Base-by-base conservation (phyloP, 768 basidiomycete species). In the Candolleomyces aberdarensis region DNA sequence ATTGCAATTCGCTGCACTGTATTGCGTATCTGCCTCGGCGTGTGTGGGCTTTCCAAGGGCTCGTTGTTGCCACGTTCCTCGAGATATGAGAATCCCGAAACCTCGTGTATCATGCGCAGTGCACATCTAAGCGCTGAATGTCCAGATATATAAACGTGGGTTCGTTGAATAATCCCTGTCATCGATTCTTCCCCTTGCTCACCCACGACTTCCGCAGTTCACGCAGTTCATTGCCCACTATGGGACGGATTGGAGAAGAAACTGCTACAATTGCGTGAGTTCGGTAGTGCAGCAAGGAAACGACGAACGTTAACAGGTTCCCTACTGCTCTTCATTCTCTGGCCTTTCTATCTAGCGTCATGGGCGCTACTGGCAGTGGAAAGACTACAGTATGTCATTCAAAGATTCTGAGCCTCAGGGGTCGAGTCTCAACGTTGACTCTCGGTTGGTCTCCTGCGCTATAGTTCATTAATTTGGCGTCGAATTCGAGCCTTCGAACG, bases 381-480 rank as follows among this genome's bases (percentile, higher is more conserved):
- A 78, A 78, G 65, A 72, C 75, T 13, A 72, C 75, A 3, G 26
- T 26, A 26, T 26, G 26, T 26, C 26, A 3, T 26, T 26, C 26
- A 26, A 26, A 26, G 3, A 26, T 26, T 26, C 26, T 26, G 26
- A 26, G 26, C 26, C 26, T 26, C 26, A 26, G 26, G 26, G 15
- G 76, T 75, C 26, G 13, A 2, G 8, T 29, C 47, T 14, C 51
- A n/a, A 13, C 31, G 11, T 26, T 13, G 51, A 9, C 20, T 14
- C 29, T 3, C 48, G 48, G 20, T 22, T 10, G 22, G 10, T 49
- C 48, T 29, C 8, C 13, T 15, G 13, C 22, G 14, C 31, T 14
- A 9, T 60, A 84, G 85, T 84, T 86, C 58, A 81, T 85, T 66
- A 85, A 85, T 62, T 63, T 77, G 7, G 71, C 78, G 48, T 85